Conservation (phyloP, 805 yeast genomes). For the Suhomyces emberorum region DNA sequence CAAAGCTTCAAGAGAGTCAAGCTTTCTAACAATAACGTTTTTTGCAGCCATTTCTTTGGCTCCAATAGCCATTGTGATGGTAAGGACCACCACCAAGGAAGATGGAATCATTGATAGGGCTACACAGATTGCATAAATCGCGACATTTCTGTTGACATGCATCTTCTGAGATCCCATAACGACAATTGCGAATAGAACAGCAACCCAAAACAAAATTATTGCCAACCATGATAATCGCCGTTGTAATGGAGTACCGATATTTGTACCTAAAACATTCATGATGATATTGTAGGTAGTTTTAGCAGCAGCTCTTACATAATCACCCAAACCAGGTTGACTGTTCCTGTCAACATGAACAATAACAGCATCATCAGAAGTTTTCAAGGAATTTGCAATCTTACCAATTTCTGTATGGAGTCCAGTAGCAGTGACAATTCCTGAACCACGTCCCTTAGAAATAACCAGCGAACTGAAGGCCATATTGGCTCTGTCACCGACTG, state of each 20-base stretch:
- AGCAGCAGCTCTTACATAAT: slow-evolving; percentile 29
- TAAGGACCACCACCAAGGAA: slow-evolving; percentile 35
- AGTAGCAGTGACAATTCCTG: slow-evolving; percentile 37
- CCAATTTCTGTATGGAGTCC: slow-evolving; percentile 43
- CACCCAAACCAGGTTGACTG: slow-evolving; percentile 34
- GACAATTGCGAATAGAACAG: slow-evolving; percentile 36
- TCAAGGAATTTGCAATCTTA: slow-evolving; percentile 35
- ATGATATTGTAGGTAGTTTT: slow-evolving; percentile 42
- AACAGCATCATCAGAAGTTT: slow-evolving; percentile 17
- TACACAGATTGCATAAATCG: slow-evolving; percentile 40
- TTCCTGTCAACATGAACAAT: slow-evolving; percentile 34
- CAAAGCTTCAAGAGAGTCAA: slow-evolving; percentile 37
- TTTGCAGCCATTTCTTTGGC: slow-evolving; percentile 37
- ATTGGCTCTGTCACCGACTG: slow-evolving; percentile 36
- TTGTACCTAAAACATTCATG: slow-evolving; percentile 45
- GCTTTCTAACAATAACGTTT: slow-evolving; percentile 35
- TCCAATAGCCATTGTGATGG: slow-evolving; percentile 41
- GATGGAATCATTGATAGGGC: slow-evolving; percentile 41
- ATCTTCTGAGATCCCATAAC: slow-evolving; percentile 37
- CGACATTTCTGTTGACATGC: slow-evolving; percentile 31
- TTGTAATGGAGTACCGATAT: slow-evolving; percentile 46
- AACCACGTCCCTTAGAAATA: slow-evolving; percentile 41
- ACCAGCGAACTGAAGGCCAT: slow-evolving; percentile 36
- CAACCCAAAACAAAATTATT: slow-evolving; percentile 47
- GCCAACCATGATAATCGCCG: slow-evolving; percentile 48